These are phyloP conservation scores for Venturia carpophila DNA, from an alignment of 2,329 filamentous ascomycete species.

Conservation along the genomic window DNA sequence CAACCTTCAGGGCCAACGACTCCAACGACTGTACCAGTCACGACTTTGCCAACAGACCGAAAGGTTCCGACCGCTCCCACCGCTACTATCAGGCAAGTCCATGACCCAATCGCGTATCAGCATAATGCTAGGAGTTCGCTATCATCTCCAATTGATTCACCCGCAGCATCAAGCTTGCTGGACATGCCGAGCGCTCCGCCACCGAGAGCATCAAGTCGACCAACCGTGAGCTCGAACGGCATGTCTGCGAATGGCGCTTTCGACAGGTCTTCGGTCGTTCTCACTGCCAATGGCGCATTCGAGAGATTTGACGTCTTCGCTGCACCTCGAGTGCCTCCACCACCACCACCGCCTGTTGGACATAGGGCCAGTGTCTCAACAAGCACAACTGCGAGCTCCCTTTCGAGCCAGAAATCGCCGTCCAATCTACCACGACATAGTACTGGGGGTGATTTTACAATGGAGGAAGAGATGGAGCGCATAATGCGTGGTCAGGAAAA, in stretches of 20 bases:
- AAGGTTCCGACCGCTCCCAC: slow-evolving; percentile 23
- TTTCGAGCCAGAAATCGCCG: slow-evolving; percentile 24
- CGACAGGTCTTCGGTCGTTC: slow-evolving; percentile 3
- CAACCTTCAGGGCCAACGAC: slow-evolving; percentile 33
- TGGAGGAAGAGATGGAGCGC: slow-evolving; percentile 92
- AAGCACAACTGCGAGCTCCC: slow-evolving; percentile 37
- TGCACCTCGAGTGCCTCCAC: slow-evolving; percentile 36
- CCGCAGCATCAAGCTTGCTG: slow-evolving; percentile 32
- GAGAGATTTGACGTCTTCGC: slow-evolving; percentile 32
- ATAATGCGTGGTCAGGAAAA: slow-evolving; percentile 70
- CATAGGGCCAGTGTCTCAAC: slow-evolving; percentile 39
- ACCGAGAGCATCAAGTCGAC: slow-evolving; percentile 40
- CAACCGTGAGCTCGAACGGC: slow-evolving; percentile 28
- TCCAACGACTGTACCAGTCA: slow-evolving; percentile 27
- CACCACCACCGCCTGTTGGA: slow-evolving; percentile 35
- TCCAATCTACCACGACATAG: slow-evolving; percentile 46
- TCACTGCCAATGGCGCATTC: slow-evolving; percentile 16
- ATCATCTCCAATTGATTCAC: slow-evolving; percentile 33
- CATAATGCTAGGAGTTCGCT: not conserved
- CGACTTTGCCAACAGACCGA: slow-evolving; percentile 29
- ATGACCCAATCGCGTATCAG: slow-evolving; percentile 18
- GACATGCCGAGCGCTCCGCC: slow-evolving; percentile 36
- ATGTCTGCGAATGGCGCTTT: slow-evolving; percentile 11
- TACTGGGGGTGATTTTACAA: slow-evolving; percentile 75
- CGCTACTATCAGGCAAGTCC: slow-evolving; percentile 3